These are phyloP conservation scores for Pyrus communis DNA, from an alignment of 306 rosid species.

Conservation along the genomic window DNA sequence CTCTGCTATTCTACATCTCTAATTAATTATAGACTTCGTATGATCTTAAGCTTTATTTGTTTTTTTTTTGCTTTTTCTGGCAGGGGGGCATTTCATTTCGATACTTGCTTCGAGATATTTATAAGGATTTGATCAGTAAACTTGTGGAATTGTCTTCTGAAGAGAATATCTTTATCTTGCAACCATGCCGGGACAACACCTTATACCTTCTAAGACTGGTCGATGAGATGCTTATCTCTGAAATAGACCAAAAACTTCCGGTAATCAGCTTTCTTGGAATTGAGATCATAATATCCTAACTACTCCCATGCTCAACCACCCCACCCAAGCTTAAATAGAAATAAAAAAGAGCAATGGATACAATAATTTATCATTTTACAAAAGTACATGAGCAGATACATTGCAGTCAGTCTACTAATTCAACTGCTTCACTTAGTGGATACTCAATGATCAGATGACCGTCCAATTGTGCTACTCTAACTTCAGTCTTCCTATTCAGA, in stretches of 20 bases:
- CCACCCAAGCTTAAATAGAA: neutral
- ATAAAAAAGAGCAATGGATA: neutral
- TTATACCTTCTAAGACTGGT: slow-evolving; percentile 73
- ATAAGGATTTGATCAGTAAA: slow-evolving; percentile 65
- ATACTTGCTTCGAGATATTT: slow-evolving; percentile 69
- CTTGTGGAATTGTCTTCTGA: slow-evolving; percentile 64
- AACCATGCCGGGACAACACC: slow-evolving; percentile 94
- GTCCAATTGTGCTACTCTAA: neutral
- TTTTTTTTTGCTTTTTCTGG: slow-evolving; percentile 12
- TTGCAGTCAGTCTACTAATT: neutral
- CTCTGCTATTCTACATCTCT: slow-evolving; percentile 11
- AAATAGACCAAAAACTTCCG: slow-evolving; percentile 75
- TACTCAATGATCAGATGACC: neutral
- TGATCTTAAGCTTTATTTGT: slow-evolving; percentile 1
- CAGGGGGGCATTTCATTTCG: slow-evolving; percentile 54
- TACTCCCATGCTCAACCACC: neutral
- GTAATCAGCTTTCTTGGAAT: slow-evolving; percentile 38
- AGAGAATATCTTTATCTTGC: slow-evolving; percentile 67
- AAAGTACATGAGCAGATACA: neutral
- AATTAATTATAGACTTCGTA: slow-evolving; percentile 5
- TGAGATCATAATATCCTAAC: neutral
- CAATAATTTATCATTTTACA: neutral
- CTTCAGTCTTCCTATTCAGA: neutral
- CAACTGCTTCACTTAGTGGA: neutral
- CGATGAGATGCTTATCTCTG: slow-evolving; percentile 83